Percentiles rank a stretch among this genome's conserved stretches.
These are phyloP conservation scores for Fusarium sp. DNA, from an alignment of 2,329 filamentous ascomycete genomes.

Conservation along the genomic window DNA sequence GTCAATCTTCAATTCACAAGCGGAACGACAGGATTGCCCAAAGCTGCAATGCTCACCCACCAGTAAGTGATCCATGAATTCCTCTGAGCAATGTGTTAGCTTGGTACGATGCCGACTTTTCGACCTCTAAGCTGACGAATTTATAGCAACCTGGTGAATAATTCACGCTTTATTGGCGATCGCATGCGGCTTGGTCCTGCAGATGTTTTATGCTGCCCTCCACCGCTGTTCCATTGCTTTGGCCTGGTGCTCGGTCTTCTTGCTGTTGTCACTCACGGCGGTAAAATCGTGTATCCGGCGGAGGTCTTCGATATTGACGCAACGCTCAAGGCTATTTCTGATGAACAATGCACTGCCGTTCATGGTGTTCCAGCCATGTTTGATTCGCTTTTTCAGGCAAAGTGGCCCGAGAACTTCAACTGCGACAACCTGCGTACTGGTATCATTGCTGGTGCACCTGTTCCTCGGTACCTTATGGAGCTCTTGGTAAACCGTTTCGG, in stretches of 20 bases:
- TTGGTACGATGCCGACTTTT: background rate
- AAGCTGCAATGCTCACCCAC: conserved; percentile 78
- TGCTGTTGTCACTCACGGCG: conserved; percentile 76
- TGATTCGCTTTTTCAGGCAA: conserved; percentile 66
- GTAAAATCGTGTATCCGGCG: conserved; percentile 77
- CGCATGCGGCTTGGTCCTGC: conserved; percentile 72
- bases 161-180: conserved; percentile 75
- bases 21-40: conserved; percentile 77
- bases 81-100: background rate
- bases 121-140: conserved; percentile 4
- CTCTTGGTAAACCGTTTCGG: conserved; percentile 74
- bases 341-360: conserved; percentile 75
- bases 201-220: conserved; percentile 81
- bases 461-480: conserved; percentile 79
- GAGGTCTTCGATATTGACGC: conserved; percentile 76
- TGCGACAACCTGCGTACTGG: conserved; percentile 71
- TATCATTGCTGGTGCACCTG: conserved; percentile 80
- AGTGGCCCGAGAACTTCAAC: conserved; percentile 51
- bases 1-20: conserved; percentile 80
- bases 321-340: conserved; percentile 70
- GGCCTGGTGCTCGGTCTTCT: conserved; percentile 80
- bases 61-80: conserved; percentile 56
- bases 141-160: conserved; percentile 67
- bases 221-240: conserved; percentile 87
- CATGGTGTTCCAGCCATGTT: conserved; percentile 89